A percentile compares a stretch with the other conserved stretches of the same genome.
Evolutionary conservation across 75 land plant genomes (phyloP).

Genomic region (Isoetes taiwanensis): DNA sequence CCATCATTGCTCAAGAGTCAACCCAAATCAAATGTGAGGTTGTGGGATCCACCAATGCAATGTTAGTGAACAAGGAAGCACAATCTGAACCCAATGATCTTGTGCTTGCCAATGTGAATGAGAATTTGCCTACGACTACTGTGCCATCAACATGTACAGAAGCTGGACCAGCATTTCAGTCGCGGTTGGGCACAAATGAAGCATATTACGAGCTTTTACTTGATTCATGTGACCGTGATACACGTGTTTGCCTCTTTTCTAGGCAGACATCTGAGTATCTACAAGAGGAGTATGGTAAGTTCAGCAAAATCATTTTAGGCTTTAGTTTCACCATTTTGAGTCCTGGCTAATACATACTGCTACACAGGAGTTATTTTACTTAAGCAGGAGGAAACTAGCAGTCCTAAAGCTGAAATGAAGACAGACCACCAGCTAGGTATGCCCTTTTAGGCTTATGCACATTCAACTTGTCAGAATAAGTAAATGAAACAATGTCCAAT

Average conservation of each 20-base stretch:
- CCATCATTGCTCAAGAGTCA: no score
- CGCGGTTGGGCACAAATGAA: no score
- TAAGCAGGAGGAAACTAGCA: neutral
- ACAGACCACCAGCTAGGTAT: neutral
- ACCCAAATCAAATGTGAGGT: no score
- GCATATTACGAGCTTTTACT: neutral
- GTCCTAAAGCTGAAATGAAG: neutral
- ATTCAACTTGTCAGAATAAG: neutral
- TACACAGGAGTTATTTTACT: neutral
- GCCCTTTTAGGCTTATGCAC: neutral
- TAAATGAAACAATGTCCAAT: neutral
- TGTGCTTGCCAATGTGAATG: no score
- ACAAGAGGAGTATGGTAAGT: constrained; percentile 24
- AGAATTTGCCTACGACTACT: no score
- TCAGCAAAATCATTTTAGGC: neutral
- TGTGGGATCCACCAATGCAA: no score
- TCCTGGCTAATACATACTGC: no score
- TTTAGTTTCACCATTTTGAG: neutral
- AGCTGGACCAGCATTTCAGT: no score
- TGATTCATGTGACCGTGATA: constrained; percentile 16
- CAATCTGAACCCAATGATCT: no score
- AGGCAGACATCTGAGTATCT: constrained; percentile 14
- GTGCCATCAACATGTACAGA: no score
- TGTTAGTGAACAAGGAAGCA: no score
- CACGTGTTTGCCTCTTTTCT: constrained; percentile 19